phyloP scores from a whole-genome alignment of 2,329 filamentous ascomycete genomes.

The Trichoderma sp. region DNA sequence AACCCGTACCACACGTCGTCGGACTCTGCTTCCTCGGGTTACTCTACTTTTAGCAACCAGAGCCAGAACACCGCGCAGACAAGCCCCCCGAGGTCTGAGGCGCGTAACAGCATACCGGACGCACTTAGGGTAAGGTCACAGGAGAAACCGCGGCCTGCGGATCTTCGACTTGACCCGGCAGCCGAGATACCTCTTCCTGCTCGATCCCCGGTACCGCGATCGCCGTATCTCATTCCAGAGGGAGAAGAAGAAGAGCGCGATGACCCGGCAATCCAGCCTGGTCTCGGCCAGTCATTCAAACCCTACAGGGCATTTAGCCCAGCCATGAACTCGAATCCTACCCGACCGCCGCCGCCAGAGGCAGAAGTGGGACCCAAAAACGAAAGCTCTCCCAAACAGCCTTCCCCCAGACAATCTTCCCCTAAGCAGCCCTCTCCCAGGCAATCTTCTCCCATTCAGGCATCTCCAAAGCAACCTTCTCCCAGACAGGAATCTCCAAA shows the following conservation, averaged over 20 bases:
- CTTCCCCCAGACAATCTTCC: constrained; percentile 5
- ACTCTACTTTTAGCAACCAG: constrained; percentile 57
- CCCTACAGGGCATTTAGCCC: constrained; percentile 21
- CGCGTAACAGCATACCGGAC: constrained; percentile 42
- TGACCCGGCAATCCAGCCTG: constrained; percentile 28
- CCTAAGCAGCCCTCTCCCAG: not conserved
- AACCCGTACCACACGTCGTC: constrained; percentile 65
- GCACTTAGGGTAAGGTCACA: constrained; percentile 52
- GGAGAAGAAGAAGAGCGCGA: constrained; percentile 24
- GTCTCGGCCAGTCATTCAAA: constrained; percentile 22
- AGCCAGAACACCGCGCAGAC: constrained; percentile 63
- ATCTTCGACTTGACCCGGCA: constrained; percentile 37
- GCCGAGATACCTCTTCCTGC: constrained; percentile 28
- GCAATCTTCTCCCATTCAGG: not conserved
- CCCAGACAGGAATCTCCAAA: not conserved
- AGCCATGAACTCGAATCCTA: not conserved
- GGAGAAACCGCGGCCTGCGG: constrained; percentile 31
- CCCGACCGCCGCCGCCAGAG: not conserved
- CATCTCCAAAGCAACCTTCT: not conserved
- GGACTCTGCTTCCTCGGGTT: constrained; percentile 63
- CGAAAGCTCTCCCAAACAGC: constrained; percentile 17
- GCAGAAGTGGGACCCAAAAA: constrained; percentile 20
- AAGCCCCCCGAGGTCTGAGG: constrained; percentile 35
- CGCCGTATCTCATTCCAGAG: constrained; percentile 29
- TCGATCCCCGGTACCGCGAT: constrained; percentile 29